Conservation (phyloP, 2,329 filamentous ascomycete species). For the Aureobasidium sp. region DNA sequence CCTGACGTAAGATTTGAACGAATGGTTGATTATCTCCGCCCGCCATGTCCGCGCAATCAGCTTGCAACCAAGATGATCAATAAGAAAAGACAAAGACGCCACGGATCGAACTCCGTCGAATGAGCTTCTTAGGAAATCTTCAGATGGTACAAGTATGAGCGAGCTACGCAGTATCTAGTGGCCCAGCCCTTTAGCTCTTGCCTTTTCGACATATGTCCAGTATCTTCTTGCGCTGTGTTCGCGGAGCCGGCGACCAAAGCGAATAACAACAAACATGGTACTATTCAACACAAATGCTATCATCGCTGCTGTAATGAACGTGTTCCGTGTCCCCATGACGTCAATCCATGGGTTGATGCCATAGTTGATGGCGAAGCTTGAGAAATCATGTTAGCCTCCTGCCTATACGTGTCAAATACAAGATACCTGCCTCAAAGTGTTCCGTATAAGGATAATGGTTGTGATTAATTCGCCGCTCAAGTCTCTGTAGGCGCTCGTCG, state of each 20-base stretch:
- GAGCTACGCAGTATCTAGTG: background rate
- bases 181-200: constrained; percentile 8
- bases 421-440: constrained; percentile 32
- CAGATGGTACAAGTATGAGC: background rate
- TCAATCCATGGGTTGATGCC: constrained; percentile 41
- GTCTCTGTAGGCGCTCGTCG: constrained; percentile 20
- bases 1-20: background rate
- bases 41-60: background rate
- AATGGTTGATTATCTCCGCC: background rate
- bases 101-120: background rate
- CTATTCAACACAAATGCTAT: background rate
- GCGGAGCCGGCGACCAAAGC: background rate
- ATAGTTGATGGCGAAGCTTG: constrained; percentile 39
- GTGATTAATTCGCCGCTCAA: constrained; percentile 41
- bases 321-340: constrained; percentile 36
- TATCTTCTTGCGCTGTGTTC: constrained; percentile 11
- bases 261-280: constrained; percentile 7
- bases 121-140: background rate
- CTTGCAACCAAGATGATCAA: background rate
- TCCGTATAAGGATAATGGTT: constrained; percentile 40
- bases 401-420: background rate
- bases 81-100: background rate
- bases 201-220: constrained; percentile 12
- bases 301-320: constrained; percentile 36
- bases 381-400: background rate